Conservation (phyloP, 2,329 filamentous ascomycete species). For the Curvularia spicifera region DNA sequence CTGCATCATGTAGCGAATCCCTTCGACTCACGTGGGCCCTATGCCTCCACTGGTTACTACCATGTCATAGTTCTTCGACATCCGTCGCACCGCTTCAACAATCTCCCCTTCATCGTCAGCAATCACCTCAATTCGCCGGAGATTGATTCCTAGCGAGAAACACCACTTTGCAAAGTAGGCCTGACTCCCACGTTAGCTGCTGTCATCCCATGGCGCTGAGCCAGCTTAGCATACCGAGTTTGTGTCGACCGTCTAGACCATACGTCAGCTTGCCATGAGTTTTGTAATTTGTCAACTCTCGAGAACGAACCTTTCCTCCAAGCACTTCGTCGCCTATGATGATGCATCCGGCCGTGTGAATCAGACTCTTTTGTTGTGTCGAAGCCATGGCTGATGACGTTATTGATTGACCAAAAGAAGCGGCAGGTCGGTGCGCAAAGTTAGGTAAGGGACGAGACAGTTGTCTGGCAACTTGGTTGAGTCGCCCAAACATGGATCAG, state of each 20-base stretch:
- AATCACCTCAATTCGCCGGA: conserved; percentile 91
- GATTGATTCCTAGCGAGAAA: conserved; percentile 67
- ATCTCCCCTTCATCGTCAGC: conserved; percentile 92
- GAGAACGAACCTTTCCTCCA: conserved; percentile 77
- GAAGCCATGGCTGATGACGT: conserved; percentile 54
- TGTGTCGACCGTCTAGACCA: conserved; percentile 65
- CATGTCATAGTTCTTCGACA: conserved; percentile 91
- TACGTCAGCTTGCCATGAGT: conserved; percentile 28
- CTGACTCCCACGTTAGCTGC: conserved; percentile 29
- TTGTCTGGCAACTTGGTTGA: conserved; percentile 76
- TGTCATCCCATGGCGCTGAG: background rate
- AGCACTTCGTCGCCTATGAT: conserved; percentile 98
- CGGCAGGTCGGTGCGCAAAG: conserved; percentile 59
- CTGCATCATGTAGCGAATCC: conserved; percentile 16
- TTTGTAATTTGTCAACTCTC: background rate
- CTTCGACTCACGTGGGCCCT: conserved; percentile 79
- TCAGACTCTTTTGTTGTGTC: conserved; percentile 67
- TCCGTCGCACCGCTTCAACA: conserved; percentile 80
- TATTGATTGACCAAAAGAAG: conserved; percentile 37
- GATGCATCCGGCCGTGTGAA: conserved; percentile 88
- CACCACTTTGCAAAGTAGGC: conserved; percentile 70
- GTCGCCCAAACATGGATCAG: conserved; percentile 72
- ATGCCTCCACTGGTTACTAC: conserved; percentile 96
- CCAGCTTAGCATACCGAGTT: conserved; percentile 57
- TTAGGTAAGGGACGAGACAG: conserved; percentile 68